Evolutionary conservation across 2,329 filamentous ascomycete genomes (phyloP).

Genomic region (Diaporthe velutina): DNA sequence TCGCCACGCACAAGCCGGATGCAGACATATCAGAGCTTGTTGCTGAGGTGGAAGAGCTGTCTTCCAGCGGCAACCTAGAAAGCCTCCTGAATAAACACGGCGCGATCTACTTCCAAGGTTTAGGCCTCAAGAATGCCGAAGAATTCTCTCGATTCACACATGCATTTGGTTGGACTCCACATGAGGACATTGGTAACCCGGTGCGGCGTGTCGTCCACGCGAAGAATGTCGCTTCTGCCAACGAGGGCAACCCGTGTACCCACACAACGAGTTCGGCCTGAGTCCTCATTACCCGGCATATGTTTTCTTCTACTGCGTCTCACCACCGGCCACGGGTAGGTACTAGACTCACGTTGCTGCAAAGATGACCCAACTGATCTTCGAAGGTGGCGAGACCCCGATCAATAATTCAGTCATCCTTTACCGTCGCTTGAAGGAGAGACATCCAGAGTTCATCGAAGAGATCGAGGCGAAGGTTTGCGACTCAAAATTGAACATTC

Average conservation of each 20-base stretch:
- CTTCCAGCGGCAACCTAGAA: not conserved
- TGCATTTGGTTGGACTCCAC: slow-evolving; percentile 45
- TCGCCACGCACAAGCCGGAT: not conserved
- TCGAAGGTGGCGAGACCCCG: not conserved
- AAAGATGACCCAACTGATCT: not conserved
- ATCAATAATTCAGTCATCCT: slow-evolving; percentile 2
- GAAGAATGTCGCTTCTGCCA: slow-evolving; percentile 46
- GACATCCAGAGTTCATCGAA: not conserved
- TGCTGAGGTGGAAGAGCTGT: not conserved
- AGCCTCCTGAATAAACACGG: not conserved
- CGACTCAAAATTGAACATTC: too few relatives aligned
- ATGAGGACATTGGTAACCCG: slow-evolving; percentile 46
- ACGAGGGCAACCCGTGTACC: slow-evolving; percentile 44
- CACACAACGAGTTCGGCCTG: not conserved
- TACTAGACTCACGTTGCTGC: too few relatives aligned
- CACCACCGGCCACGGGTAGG: slow-evolving; percentile 4
- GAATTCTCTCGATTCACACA: slow-evolving; percentile 46
- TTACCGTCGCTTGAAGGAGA: slow-evolving; percentile 1
- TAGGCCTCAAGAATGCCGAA: slow-evolving; percentile 18
- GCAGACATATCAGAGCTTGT: not conserved
- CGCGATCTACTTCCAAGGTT: not conserved
- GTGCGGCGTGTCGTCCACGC: slow-evolving; percentile 44
- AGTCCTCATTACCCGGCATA: slow-evolving; percentile 10
- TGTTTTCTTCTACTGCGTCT: not conserved
- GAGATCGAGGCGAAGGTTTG: not conserved